phyloP scores from a whole-genome alignment of 257 asterid species.

The Solanum chilense region DNA sequence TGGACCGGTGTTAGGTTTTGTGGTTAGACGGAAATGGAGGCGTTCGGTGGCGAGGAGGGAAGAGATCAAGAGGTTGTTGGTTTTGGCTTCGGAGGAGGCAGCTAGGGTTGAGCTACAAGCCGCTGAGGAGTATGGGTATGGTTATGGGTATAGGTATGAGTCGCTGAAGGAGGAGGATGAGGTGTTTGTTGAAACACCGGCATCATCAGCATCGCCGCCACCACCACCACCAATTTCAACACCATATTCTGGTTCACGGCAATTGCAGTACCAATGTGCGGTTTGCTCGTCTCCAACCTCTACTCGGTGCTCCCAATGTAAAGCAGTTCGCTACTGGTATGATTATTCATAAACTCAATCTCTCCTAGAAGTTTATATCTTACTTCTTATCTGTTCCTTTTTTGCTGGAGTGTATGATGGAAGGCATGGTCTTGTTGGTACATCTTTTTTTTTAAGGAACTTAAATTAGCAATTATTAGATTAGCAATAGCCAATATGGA shows the following conservation, averaged over 20 bases:
- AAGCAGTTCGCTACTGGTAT: constrained; percentile 77
- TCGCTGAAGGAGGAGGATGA: constrained; percentile 11
- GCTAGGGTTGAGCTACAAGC: constrained; percentile 59
- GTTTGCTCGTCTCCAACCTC: constrained; percentile 53
- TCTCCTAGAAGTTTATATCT: background rate
- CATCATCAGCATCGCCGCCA: constrained; percentile 7
- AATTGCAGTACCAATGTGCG: constrained; percentile 48
- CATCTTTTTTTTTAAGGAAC: background rate
- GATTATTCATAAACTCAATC: constrained; percentile 2
- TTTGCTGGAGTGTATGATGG: background rate
- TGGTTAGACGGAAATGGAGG: constrained; percentile 58
- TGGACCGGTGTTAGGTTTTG: constrained; percentile 27
- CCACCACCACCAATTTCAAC: background rate
- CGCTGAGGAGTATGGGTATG: constrained; percentile 8
- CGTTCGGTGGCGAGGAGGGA: constrained; percentile 38
- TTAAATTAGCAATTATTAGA: background rate
- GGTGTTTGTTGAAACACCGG: background rate
- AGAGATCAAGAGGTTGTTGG: constrained; percentile 60
- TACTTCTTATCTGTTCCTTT: background rate
- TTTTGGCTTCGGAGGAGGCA: constrained; percentile 57
- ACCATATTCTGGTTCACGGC: constrained; percentile 7
- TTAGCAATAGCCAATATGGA: background rate
- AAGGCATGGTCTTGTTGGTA: background rate
- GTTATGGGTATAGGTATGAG: constrained; percentile 5
- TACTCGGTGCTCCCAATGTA: constrained; percentile 69